Percentiles rank a stretch among this genome's conserved stretches.
Evolutionary conservation across 805 yeast genomes (phyloP).

Genomic region (Suhomyces vadensis): DNA sequence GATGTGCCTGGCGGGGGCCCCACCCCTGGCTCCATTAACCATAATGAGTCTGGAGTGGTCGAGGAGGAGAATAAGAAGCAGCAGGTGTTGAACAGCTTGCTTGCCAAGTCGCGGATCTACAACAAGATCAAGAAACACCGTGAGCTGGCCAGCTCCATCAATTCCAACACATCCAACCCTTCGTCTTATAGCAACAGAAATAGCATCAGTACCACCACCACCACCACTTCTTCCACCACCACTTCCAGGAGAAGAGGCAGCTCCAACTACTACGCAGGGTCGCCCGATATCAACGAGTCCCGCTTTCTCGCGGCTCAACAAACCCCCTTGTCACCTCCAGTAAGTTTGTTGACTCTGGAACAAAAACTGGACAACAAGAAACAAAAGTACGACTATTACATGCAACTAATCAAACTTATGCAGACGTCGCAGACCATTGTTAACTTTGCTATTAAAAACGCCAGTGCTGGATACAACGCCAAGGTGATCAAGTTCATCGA

Average conservation of each 20-base stretch:
- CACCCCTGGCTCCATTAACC: background rate
- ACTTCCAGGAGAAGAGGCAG: conserved; percentile 22
- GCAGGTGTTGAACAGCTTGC: conserved; percentile 22
- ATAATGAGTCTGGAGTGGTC: background rate
- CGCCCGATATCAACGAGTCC: conserved; percentile 12
- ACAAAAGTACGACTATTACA: conserved; percentile 37
- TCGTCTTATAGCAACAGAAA: conserved; percentile 21
- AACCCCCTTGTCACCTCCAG: conserved; percentile 11
- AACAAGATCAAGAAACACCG: conserved; percentile 38
- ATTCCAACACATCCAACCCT: conserved; percentile 21
- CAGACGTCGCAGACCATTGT: conserved; percentile 16
- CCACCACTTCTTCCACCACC: conserved; percentile 21
- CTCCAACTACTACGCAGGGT: conserved; percentile 11
- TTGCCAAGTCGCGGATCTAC: conserved; percentile 38
- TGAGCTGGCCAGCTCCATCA: conserved; percentile 34
- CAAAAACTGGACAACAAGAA: conserved; percentile 34
- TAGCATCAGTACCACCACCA: conserved; percentile 23
- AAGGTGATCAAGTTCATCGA: conserved; percentile 33
- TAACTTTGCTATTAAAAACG: conserved; percentile 6
- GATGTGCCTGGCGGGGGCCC: conserved; percentile 4
- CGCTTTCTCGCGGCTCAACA: conserved; percentile 10
- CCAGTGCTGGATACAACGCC: conserved; percentile 12
- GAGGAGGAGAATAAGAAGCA: conserved; percentile 21
- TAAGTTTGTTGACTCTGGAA: conserved; percentile 15
- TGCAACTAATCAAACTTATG: conserved; percentile 24